phyloP scores from a whole-genome alignment of 108 stramenopile genomes.

The Pseudonitzschia pungens region DNA sequence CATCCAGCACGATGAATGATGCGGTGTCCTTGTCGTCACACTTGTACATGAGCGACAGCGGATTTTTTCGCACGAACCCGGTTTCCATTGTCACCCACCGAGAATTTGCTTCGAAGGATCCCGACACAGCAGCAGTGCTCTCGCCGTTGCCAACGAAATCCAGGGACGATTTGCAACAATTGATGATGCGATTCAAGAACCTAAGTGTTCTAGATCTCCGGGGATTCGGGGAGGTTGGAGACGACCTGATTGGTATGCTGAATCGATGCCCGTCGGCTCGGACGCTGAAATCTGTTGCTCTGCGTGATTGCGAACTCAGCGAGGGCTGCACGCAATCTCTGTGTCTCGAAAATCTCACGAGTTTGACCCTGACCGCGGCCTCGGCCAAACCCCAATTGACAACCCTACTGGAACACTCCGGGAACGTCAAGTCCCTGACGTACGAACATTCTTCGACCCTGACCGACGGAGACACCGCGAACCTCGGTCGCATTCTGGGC shows the following conservation, averaged over 20 bases:
- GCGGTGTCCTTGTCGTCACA: slow-evolving; percentile 1
- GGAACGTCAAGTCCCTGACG: slow-evolving; percentile 4
- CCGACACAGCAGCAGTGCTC: not conserved
- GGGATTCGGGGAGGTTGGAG: slow-evolving; percentile 17
- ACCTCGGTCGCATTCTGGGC: not conserved
- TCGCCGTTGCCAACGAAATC: too few species aligned
- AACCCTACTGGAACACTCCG: not conserved
- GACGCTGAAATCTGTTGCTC: not conserved
- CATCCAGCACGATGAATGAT: not conserved
- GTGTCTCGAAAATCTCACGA: not conserved
- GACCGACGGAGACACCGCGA: slow-evolving; percentile 15
- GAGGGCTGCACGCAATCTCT: slow-evolving; percentile 25
- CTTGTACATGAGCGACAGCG: slow-evolving; percentile 2
- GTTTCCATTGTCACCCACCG: too few species aligned
- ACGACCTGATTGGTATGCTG: slow-evolving; percentile 23
- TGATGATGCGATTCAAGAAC: slow-evolving; percentile 13
- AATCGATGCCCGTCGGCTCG: slow-evolving; percentile 13
- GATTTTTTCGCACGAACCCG: not conserved
- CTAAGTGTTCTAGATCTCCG: slow-evolving; percentile 20
- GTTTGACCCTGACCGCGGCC: slow-evolving; percentile 6
- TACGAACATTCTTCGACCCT: slow-evolving; percentile 19
- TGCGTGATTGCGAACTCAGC: slow-evolving; percentile 14
- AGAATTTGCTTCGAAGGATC: not conserved
- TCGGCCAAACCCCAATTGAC: slow-evolving; percentile 3
- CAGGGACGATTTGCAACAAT: not conserved